Base-by-base conservation (phyloP, 2,329 filamentous ascomycete species). In the Ambrosiella xylebori region DNA sequence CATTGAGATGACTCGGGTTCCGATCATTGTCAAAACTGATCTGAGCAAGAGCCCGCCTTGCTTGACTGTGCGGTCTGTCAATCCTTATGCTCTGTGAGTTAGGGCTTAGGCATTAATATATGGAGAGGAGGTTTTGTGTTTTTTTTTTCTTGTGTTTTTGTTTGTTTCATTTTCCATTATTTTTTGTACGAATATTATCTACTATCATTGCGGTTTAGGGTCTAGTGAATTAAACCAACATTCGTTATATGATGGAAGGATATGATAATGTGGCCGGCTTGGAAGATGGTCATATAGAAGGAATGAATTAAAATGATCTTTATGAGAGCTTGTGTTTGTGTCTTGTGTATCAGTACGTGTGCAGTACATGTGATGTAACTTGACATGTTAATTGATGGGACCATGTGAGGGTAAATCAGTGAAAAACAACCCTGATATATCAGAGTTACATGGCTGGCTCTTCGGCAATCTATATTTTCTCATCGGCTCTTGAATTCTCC, bases 21-120 rank as follows among this genome's bases (percentile, higher is more conserved):
- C 93, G n/a, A 86, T 98, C 64, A 95, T 98, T 69, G 74, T 98
- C 67, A 97, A 95, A 83, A 97, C 93, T 63, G 93, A 98, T 74
- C 80, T 98, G 66, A 88, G 79, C 74, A 98, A 98, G 86, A 97
- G 91, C 75, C 93, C 93, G 73, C 93, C 93, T 90, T 90, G 86
- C 75, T 71, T 90, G 70, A 89, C 86, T n/a, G 89, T 89, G 66
- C 82, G 86, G 62, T 88, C 85, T 44, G 73, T 89, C 65, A 90
- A 90, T 74, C 86, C 86, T 13, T 90, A 85, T 68, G 86, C 86
- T 57, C 70, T 81, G 65, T 80, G 69, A 69, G 61, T 9, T 27
- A 27, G 27, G 27, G 27, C 27, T 27, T 27, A 41, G 11, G 11
- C 40, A 52, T 52, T 15, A 19, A 7, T 7, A 15, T 27, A 51